Base-by-base conservation (phyloP, 2,329 filamentous ascomycete species). In the Lachnellula hyalina region DNA sequence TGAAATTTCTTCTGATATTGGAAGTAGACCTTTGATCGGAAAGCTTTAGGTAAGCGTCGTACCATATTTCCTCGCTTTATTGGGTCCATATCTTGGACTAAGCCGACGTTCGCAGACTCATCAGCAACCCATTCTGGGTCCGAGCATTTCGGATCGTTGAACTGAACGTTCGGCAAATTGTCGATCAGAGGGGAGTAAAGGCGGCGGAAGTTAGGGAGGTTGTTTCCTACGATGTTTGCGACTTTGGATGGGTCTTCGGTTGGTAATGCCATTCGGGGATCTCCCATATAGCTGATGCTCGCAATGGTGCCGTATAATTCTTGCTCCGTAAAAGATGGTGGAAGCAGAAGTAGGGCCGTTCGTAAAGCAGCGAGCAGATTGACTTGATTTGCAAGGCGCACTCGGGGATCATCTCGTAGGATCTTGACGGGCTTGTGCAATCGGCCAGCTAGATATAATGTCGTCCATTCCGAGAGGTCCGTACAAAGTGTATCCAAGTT, bases 341-440 rank as follows among this genome's bases (percentile, higher is more conserved):
- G 92, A 0, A 99, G 80, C 23, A 99, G 82, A 1, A 99, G 80
- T 1, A 99, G 80, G 0, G 94, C 90, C 3, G 92, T 93, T 55
- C 94, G 89, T 5, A 97, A 78, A 2, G 95, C 95, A 8, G 93
- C 93, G 44, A 97, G 81, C 17, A 99, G 81, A 70, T 99, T 99
- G 71, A 95, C 87, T 72, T 99, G 94, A 71, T 99, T 97, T 4
- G 93, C 90, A 34, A 97, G 82, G 34, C 94, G 89, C 41, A 99
- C 91, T 49, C 86, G 86, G 0, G 94, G 90, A 67, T 99, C 90
- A 70, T 99, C 94, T 49, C 92, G 87, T 17, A 99, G 81, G 62
- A 99, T 97, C 76, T 99, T 97, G 72, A 96, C 94, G 1, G 94
- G 94, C 71, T 99, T 99, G 61, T 99, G 94, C 51, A 99, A 79